Conservation (phyloP, 2,329 filamentous ascomycete species). For the Ceratocystis lukuohia region DNA sequence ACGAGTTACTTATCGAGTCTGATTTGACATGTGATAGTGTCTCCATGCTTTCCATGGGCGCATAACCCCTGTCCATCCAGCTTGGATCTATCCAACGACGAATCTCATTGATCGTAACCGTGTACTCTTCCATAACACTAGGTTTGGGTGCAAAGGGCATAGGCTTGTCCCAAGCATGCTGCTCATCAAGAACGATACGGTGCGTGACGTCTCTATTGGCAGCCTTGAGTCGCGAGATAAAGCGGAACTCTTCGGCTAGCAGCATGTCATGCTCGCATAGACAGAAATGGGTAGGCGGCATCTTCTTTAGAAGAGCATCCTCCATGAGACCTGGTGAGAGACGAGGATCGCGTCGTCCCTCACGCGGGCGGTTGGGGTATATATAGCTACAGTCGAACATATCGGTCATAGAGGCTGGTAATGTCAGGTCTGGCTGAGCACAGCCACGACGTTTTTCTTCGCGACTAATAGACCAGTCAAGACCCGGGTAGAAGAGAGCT, state of each 20-base stretch:
- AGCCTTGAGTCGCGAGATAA: conserved; percentile 42
- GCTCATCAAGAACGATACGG: conserved; percentile 34
- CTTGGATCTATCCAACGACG: conserved; percentile 31
- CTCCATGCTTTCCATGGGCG: conserved; percentile 8
- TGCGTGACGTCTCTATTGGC: conserved; percentile 27
- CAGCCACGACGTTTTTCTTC: conserved; percentile 42
- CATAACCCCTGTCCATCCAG: conserved; percentile 17
- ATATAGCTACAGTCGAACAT: conserved; percentile 52
- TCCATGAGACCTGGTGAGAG: conserved; percentile 46
- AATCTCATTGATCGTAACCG: conserved; percentile 31
- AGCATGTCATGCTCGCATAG: conserved; percentile 55
- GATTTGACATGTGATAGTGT: neutral
- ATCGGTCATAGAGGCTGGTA: conserved; percentile 44
- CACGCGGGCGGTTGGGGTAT: conserved; percentile 35
- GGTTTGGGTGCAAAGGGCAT: conserved; percentile 33
- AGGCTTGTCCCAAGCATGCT: conserved; percentile 38
- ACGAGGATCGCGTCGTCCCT: conserved; percentile 38
- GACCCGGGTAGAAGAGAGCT: conserved; percentile 47
- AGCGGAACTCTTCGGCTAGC: conserved; percentile 45
- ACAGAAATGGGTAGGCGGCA: conserved; percentile 43
- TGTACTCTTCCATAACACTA: conserved; percentile 34
- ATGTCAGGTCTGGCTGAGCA: conserved; percentile 41
- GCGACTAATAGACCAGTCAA: conserved; percentile 47
- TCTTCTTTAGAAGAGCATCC: conserved; percentile 38
- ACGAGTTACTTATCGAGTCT: neutral